Percentiles rank a stretch among this genome's conserved stretches.
Conservation (phyloP, 495 filamentous ascomycete genomes). For the Echria macrotheca region DNA sequence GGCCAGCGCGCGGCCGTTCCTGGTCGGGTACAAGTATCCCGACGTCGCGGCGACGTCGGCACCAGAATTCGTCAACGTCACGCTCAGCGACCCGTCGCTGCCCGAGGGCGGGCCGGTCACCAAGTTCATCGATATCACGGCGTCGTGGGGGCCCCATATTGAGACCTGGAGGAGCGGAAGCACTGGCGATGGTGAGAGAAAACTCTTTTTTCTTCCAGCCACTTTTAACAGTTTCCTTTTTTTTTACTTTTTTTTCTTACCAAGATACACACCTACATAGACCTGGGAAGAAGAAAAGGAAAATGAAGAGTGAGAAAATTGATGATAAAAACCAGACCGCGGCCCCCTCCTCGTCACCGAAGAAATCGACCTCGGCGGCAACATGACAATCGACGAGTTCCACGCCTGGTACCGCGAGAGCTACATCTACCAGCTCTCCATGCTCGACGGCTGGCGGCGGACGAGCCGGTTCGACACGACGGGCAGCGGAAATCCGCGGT, state of each 20-base stretch:
- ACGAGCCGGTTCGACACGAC: conserved; percentile 15
- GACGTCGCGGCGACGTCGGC: conserved; percentile 13
- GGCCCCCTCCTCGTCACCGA: conserved; percentile 15
- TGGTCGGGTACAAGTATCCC: conserved; percentile 19
- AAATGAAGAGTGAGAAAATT: no score
- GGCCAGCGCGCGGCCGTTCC: conserved; percentile 8
- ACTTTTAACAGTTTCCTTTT: background rate
- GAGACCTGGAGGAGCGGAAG: conserved; percentile 15
- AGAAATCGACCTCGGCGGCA: conserved; percentile 8
- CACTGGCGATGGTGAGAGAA: conserved; percentile 4
- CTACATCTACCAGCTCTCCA: conserved; percentile 14
- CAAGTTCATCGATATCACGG: conserved; percentile 13
- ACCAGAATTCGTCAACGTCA: conserved; percentile 14
- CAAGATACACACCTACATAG: no score
- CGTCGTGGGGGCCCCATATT: conserved; percentile 11
- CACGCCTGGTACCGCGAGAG: conserved; percentile 13
- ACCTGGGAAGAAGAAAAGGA: no score
- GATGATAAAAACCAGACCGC: conserved; percentile 1
- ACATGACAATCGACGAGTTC: conserved; percentile 8
- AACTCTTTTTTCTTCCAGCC: background rate
- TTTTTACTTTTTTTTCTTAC: background rate
- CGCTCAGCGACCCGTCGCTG: conserved; percentile 15
- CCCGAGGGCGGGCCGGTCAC: conserved; percentile 18
- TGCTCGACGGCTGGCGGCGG: conserved; percentile 14
- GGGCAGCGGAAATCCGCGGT: conserved; percentile 2